These are phyloP conservation scores for Entomortierella beljakovae DNA, from an alignment of 192 early-diverging fungal species.

Conservation along the genomic window DNA sequence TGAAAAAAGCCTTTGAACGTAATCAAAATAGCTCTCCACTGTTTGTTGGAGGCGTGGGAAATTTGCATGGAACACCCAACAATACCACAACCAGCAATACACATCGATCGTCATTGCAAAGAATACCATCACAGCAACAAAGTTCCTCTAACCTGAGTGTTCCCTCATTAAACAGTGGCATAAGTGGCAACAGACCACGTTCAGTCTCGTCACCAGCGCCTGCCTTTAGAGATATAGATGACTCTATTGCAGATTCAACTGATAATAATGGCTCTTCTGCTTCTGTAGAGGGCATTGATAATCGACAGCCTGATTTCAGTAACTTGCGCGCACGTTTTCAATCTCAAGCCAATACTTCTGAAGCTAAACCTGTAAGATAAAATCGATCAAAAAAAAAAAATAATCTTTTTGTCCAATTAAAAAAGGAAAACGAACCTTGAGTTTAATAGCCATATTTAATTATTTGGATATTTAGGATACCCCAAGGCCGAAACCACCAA, in stretches of 20 bases:
- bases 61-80: neutral
- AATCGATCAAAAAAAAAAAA: too few species aligned
- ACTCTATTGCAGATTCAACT: neutral
- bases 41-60: slow-evolving; percentile 2
- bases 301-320: slow-evolving; percentile 39
- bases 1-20: slow-evolving; percentile 39
- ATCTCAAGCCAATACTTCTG: slow-evolving; percentile 23
- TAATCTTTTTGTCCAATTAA: too few species aligned
- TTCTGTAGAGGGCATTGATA: slow-evolving; percentile 26
- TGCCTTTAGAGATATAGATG: slow-evolving; percentile 3
- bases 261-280: neutral
- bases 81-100: neutral
- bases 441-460: neutral
- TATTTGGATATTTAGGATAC: slow-evolving; percentile 14
- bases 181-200: slow-evolving; percentile 17
- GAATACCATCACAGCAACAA: slow-evolving; percentile 4
- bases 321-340: slow-evolving; percentile 52
- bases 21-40: slow-evolving; percentile 30
- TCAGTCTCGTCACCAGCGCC: slow-evolving; percentile 40
- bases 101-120: slow-evolving; percentile 16
- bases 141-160: neutral
- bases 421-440: too few species aligned
- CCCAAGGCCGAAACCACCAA: slow-evolving; percentile 20
- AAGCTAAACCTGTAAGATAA: slow-evolving; percentile 31
- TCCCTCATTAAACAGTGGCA: neutral